Base-by-base conservation (phyloP, 805 yeast species). In the Torulaspora gathmanii region DNA sequence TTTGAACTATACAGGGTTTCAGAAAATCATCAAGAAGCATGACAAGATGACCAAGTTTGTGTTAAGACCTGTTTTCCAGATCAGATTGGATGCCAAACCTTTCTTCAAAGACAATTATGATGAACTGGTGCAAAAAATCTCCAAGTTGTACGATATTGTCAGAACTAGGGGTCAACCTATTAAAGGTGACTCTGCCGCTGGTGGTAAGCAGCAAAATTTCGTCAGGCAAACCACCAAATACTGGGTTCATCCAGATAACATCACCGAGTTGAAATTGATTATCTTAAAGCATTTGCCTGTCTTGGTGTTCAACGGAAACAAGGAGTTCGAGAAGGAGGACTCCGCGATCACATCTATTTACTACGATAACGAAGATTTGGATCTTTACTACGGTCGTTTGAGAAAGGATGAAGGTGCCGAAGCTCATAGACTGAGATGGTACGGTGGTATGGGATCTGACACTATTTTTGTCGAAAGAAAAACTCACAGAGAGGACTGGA, bases 401-500 rank as follows among this genome's bases (percentile, higher is more conserved):
- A 80, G 93, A 64, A 93, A 93, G 69, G 93, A 88, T 58, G 99
- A 93, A 73, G 99, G 99, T 66, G 99, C 99, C 4, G 99, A 93
- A 69, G 98, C 98, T 17, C 89, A 91, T 53, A 83, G 99, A 70
- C 75, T 93, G 63, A 83, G 99, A 72, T 93, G 99, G 99, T 93
- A 93, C 65, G 99, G 99, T 63, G 96, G 96, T 45, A 93, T 93
- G 99, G 75, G 77, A 44, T 77, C 90, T 1, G 96, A 91, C 56
- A 86, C 86, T 33, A 86, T 91, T 45, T 93, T 93, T 53, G 95
- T 91, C 38, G 99, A 93, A 70, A 80, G 99, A 68, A 93, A 93
- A 68, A 93, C 99, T 5, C 99, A 93, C 64, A 79, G 99, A 68
- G 99, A 93, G 68, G 99, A 93, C 72, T 91, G 99, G 99, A 93